Percentiles rank a stretch among this genome's conserved stretches.
These are phyloP conservation scores for Persicaria maculosa DNA, from an alignment of 148 eudicot species.

Conservation along the genomic window DNA sequence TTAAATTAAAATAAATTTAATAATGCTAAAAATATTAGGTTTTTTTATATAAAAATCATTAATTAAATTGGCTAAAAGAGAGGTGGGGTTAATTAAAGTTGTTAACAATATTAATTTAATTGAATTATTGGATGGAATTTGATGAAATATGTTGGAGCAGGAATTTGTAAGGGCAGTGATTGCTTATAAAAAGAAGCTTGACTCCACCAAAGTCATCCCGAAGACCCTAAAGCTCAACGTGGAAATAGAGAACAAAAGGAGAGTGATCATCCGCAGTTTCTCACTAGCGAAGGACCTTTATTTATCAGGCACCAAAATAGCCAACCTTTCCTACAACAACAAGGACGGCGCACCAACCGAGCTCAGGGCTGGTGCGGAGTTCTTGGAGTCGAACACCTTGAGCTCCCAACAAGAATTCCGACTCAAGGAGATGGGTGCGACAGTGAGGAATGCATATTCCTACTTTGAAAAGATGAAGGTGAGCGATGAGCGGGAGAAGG, in stretches of 20 bases:
- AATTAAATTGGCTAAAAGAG: too few species aligned
- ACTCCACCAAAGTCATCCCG: constrained; percentile 26
- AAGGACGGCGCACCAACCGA: constrained; percentile 17
- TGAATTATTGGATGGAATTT: neutral
- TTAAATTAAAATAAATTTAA: too few species aligned
- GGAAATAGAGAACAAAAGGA: constrained; percentile 54
- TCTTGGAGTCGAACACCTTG: constrained; percentile 66
- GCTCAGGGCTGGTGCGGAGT: constrained; percentile 52
- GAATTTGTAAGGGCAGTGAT: constrained; percentile 73
- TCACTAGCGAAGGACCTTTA: constrained; percentile 62
- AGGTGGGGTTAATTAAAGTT: too few species aligned
- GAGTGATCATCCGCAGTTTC: constrained; percentile 46
- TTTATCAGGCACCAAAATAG: constrained; percentile 18
- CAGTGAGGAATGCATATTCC: constrained; percentile 59
- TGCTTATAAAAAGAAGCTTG: constrained; percentile 58
- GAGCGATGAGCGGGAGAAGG: constrained; percentile 39
- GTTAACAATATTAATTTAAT: neutral
- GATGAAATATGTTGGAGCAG: constrained; percentile 22
- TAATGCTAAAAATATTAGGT: too few species aligned
- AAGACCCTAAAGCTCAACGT: constrained; percentile 37
- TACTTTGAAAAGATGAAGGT: constrained; percentile 39
- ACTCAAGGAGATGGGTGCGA: constrained; percentile 67
- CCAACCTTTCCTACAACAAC: constrained; percentile 11
- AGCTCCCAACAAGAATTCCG: constrained; percentile 46
- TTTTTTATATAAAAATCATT: too few species aligned